Evolutionary conservation across 257 asterid species (phyloP).

Genomic region (Osmanthus fragrans): DNA sequence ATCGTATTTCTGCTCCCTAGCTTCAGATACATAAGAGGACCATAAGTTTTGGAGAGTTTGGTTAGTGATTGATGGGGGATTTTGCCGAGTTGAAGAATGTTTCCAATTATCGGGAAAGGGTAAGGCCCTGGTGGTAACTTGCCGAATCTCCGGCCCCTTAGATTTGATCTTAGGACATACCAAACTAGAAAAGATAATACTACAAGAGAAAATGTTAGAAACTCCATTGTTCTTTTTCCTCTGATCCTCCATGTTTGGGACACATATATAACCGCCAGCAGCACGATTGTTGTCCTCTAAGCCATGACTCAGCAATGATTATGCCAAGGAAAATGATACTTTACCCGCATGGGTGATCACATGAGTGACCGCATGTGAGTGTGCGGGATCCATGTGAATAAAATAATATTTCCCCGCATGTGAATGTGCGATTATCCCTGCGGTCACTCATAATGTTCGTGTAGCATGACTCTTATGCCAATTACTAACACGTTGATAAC

Average conservation of each 20-base stretch:
- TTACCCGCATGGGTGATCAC: no score
- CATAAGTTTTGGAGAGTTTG: conserved; percentile 12
- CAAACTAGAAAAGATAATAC: background rate
- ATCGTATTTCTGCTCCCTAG: conserved; percentile 1
- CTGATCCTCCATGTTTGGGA: background rate
- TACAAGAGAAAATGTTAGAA: background rate
- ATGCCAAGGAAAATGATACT: no score
- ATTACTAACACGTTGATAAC: no score
- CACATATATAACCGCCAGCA: no score
- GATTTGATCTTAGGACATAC: background rate
- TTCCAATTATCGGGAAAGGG: conserved; percentile 13
- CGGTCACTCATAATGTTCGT: no score
- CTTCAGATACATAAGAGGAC: conserved; percentile 19
- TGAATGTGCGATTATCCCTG: no score
- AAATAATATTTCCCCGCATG: no score
- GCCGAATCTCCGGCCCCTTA: background rate
- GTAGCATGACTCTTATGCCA: no score
- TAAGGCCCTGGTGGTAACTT: conserved; percentile 24
- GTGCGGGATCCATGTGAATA: no score
- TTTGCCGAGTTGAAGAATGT: conserved; percentile 10
- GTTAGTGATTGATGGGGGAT: conserved; percentile 1
- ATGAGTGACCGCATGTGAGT: no score
- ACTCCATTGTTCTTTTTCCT: background rate
- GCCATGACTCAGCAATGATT: no score
- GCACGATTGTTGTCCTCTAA: no score